Conservation (phyloP, 1,139 yeast species). For the Blastobotrys petasosporus region DNA sequence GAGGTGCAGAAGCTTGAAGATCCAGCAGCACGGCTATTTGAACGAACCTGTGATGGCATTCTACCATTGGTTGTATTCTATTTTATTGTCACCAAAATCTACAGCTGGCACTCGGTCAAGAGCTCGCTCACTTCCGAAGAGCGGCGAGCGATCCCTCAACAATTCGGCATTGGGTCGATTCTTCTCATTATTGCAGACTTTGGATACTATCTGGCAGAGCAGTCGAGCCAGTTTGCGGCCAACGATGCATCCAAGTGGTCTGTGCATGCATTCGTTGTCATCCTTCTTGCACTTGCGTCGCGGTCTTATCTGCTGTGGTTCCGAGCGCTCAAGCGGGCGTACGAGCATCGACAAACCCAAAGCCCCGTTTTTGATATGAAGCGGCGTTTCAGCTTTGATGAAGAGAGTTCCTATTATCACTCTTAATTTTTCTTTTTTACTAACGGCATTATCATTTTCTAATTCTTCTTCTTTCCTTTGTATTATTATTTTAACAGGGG, state of each 20-base stretch:
- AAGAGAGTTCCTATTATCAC: background rate
- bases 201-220: slow-evolving; percentile 7
- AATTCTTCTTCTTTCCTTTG: background rate
- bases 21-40: slow-evolving; percentile 6
- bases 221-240: slow-evolving; percentile 1
- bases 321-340: slow-evolving; percentile 2
- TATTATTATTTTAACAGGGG: too few relatives aligned
- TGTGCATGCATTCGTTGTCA: slow-evolving; percentile 2
- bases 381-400: background rate
- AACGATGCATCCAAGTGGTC: background rate
- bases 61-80: slow-evolving; percentile 6
- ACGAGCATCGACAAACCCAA: background rate
- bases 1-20: background rate
- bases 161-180: slow-evolving; percentile 2
- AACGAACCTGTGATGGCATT: slow-evolving; percentile 8
- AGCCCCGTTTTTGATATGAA: too few relatives aligned
- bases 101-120: slow-evolving; percentile 4
- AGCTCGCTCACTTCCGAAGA: slow-evolving; percentile 1
- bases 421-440: background rate
- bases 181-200: slow-evolving; percentile 6
- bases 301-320: slow-evolving; percentile 5
- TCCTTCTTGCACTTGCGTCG: slow-evolving; percentile 6
- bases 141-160: slow-evolving; percentile 3
- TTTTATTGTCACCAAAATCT: background rate
- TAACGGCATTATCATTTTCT: background rate